Evolutionary conservation across 768 basidiomycete genomes (phyloP).

Genomic region (Phylloporus sp.): DNA sequence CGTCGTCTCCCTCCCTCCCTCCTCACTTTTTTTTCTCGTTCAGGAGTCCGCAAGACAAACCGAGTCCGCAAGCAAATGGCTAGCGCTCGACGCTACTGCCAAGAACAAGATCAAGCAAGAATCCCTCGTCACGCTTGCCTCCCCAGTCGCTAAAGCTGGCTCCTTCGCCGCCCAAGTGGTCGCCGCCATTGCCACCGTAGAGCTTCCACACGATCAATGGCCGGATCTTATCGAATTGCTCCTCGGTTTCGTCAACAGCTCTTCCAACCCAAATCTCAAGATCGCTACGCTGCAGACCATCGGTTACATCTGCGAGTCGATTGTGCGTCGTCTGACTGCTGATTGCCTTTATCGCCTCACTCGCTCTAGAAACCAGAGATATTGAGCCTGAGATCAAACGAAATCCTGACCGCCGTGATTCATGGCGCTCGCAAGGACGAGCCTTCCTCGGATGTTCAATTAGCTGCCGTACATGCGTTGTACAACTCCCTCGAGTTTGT

Average conservation of each 20-base stretch:
- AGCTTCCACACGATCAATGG: conserved; percentile 87
- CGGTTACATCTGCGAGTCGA: conserved; percentile 94
- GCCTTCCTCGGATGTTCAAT: conserved; percentile 82
- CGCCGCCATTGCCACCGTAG: conserved; percentile 89
- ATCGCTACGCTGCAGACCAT: conserved; percentile 92
- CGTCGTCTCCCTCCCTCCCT: conserved; percentile 12
- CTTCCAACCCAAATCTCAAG: conserved; percentile 63
- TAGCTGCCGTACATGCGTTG: conserved; percentile 87
- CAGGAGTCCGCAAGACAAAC: conserved; percentile 74
- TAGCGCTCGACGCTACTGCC: conserved; percentile 60
- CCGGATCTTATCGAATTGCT: conserved; percentile 83
- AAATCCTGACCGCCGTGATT: conserved; percentile 97
- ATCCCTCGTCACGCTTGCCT: conserved; percentile 76
- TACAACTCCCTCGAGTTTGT: conserved; percentile 97
- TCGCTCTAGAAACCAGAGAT: conserved; percentile 81
- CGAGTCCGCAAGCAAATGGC: conserved; percentile 78
- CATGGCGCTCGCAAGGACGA: conserved; percentile 98
- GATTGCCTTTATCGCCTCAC: conserved; percentile 6
- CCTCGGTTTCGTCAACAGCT: conserved; percentile 79
- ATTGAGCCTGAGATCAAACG: conserved; percentile 82
- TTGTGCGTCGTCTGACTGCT: conserved; percentile 55
- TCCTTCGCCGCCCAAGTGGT: conserved; percentile 90
- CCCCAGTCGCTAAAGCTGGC: conserved; percentile 66
- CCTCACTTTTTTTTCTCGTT: conserved; percentile 21
- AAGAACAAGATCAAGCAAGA: conserved; percentile 85